Conservation (phyloP, 1,139 yeast species). For the Protomyces inundatus region DNA sequence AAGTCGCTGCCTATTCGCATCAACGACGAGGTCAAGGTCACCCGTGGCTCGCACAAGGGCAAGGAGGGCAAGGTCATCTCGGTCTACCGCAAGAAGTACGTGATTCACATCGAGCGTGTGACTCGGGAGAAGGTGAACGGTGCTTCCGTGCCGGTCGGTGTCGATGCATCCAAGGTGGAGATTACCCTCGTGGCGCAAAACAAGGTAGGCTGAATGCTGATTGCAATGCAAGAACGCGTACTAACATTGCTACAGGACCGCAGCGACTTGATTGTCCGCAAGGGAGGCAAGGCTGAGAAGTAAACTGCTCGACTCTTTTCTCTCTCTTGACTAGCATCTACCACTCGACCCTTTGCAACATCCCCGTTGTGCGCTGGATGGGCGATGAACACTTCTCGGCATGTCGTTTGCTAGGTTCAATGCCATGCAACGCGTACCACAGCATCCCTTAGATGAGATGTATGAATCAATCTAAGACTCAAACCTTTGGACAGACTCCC, state of each 20-base stretch:
- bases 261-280: conserved; percentile 20
- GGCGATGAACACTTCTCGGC: background rate
- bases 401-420: too few relatives aligned
- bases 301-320: background rate
- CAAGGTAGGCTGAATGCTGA: background rate
- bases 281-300: conserved; percentile 2
- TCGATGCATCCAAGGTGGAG: conserved; percentile 98
- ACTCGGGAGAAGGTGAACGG: conserved; percentile 98
- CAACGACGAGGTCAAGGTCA: conserved; percentile 92
- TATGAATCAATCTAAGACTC: background rate
- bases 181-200: conserved; percentile 49
- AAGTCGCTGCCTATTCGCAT: conserved; percentile 96
- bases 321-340: background rate
- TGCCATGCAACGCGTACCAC: background rate
- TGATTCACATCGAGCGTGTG: conserved; percentile 95
- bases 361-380: background rate
- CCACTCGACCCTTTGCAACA: background rate
- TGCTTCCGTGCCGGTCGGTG: conserved; percentile 94
- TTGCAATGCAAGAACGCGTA: background rate
- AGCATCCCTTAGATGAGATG: background rate
- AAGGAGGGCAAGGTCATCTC: conserved; percentile 97
- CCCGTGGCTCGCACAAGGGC: conserved; percentile 99
- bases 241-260: conserved; percentile 11
- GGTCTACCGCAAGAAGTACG: conserved; percentile 98
- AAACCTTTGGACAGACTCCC: background rate